These are phyloP conservation scores for Hydnum rufescens DNA, from an alignment of 768 basidiomycete species.

Conservation along the genomic window DNA sequence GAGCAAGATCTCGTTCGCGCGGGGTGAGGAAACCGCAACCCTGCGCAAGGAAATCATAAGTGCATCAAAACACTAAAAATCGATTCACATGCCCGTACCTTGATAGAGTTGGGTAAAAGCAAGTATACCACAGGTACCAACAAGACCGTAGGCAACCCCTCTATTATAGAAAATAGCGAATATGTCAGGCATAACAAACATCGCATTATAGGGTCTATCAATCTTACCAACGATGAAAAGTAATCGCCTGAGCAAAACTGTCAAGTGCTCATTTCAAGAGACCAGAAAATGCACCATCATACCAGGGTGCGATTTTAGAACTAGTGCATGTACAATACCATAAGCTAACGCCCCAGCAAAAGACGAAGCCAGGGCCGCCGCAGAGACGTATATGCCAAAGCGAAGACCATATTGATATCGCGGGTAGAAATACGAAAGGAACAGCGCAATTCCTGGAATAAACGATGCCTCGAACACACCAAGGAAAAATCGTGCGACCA, in stretches of 20 bases:
- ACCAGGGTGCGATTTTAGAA: background rate
- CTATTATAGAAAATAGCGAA: background rate
- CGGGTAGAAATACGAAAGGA: background rate
- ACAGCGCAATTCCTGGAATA: background rate
- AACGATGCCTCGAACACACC: background rate
- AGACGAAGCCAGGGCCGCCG: background rate
- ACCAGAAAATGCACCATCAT: background rate
- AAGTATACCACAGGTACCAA: background rate
- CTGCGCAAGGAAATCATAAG: too few relatives aligned
- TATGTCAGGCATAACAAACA: background rate
- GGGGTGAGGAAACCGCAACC: background rate
- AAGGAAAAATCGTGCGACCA: background rate
- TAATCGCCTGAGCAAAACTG: background rate
- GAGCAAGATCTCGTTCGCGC: background rate
- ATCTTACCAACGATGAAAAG: conserved; percentile 1
- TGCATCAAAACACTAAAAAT: too few relatives aligned
- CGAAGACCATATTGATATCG: background rate
- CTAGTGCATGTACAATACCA: background rate
- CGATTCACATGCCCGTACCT: background rate
- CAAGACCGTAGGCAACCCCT: background rate
- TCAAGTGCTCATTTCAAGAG: background rate
- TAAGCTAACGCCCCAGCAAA: conserved; percentile 1
- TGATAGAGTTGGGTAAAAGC: background rate
- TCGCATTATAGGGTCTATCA: background rate
- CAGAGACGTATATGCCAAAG: background rate